Evolutionary conservation across 164 flowering plant species (phyloP), one percentile per base, ranked within the genome.

Genomic region (Hamamelis virginiana): DNA sequence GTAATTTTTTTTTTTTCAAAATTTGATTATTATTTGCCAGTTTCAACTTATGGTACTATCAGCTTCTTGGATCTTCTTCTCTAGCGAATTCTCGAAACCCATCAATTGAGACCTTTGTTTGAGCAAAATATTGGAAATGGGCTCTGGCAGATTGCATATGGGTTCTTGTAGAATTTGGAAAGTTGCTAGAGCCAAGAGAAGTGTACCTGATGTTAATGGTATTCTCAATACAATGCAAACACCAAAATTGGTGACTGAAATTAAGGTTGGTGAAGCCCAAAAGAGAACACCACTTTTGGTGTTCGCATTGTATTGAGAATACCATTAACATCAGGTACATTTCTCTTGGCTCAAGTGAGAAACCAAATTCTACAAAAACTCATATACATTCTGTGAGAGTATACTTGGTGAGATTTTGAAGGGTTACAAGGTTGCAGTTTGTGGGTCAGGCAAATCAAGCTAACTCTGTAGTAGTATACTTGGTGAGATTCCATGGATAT

Each of bases 371-470:
- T 93, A n/a, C 93, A 88, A 74, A 96, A 92, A 58, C 95, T 96
- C 16, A 92, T 92, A 5, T 89, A 87, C 69, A 89, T 89, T 72
- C 82, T 93, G 1, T 95, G 97, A 0, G 94, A 91, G 82, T 88
- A 91, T 14, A 76, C 89, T n/a, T 88, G 62, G 59, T 90, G 51
- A 73, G 23, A 82, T 93, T 52, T 65, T 43, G 70, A 85, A 75
- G 72, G 92, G 95, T 38, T 56, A 66, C 62, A 91, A 89, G 69
- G 86, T 93, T 52, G 98, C 92, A 1, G 75, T 93, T 13, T 93
- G 96, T 78, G 97, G 96, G 50, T 81, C 92, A 5, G 98, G 96
- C 10, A 93, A 93, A 67, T 88, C 96, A 43, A 88, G 98, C 76
- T 80, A 91, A 14, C 81, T 89, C 2, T 77, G 80, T 55, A 85